These are phyloP conservation scores for Pyricularia sp. DNA, from an alignment of 2,329 filamentous ascomycete genomes.

Conservation along the genomic window DNA sequence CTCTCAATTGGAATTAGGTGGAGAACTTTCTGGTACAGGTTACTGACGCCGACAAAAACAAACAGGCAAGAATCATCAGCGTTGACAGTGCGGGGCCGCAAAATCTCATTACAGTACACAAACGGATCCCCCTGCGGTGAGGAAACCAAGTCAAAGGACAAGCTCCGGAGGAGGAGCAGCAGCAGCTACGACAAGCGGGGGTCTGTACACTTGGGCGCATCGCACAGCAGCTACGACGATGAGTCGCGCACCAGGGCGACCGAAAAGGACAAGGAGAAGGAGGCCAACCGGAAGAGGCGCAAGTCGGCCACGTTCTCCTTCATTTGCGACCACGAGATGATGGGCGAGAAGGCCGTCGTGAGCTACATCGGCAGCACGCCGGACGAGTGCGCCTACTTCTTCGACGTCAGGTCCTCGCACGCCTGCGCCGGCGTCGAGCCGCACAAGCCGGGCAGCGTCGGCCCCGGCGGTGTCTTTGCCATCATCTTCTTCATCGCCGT, in stretches of 20 bases:
- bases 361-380: slow-evolving; percentile 78
- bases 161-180: slow-evolving; percentile 7
- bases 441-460: slow-evolving; percentile 61
- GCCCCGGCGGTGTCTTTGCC: slow-evolving; percentile 72
- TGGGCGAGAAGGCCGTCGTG: slow-evolving; percentile 56
- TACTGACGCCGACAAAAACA: neutral
- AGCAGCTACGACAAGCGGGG: slow-evolving; percentile 12
- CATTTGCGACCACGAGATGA: slow-evolving; percentile 78
- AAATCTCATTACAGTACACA: slow-evolving; percentile 68
- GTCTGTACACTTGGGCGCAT: slow-evolving; percentile 25
- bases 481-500: slow-evolving; percentile 73
- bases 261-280: slow-evolving; percentile 20
- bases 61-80: slow-evolving; percentile 44
- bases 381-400: slow-evolving; percentile 92
- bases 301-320: slow-evolving; percentile 89
- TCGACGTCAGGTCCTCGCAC: slow-evolving; percentile 78
- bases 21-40: neutral
- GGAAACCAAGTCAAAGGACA: slow-evolving; percentile 13
- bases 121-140: slow-evolving; percentile 63
- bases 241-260: slow-evolving; percentile 19
- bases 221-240: slow-evolving; percentile 19
- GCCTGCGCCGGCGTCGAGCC: slow-evolving; percentile 64
- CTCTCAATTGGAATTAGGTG: neutral
- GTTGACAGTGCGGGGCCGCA: slow-evolving; percentile 55
- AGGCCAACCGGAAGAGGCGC: slow-evolving; percentile 30